Percentiles rank a stretch among this genome's conserved stretches.
These are phyloP conservation scores for Meyerozyma sp. DNA, from an alignment of 1,139 yeast genomes.

Conservation along the genomic window DNA sequence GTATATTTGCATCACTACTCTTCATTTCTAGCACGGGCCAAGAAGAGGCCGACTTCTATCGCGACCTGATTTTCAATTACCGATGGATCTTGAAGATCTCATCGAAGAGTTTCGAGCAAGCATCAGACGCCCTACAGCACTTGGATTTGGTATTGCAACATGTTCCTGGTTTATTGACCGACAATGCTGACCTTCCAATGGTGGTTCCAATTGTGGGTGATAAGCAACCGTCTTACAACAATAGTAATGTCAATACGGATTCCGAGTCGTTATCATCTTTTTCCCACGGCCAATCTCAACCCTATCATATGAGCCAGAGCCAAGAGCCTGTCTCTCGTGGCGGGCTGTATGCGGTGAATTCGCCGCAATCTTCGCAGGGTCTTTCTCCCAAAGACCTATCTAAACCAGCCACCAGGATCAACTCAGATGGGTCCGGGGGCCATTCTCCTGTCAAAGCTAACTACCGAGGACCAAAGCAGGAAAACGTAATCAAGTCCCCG, in stretches of 20 bases:
- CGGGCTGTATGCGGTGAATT: conserved; percentile 13
- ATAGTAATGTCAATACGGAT: neutral
- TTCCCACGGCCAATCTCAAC: conserved; percentile 1
- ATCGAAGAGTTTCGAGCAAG: conserved; percentile 71
- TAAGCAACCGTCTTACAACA: conserved; percentile 6
- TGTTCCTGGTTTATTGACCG: conserved; percentile 61
- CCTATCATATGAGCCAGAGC: conserved; percentile 1
- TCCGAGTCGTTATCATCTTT: conserved; percentile 4
- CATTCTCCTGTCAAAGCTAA: neutral
- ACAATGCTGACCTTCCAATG: conserved; percentile 36
- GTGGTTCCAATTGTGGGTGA: conserved; percentile 31
- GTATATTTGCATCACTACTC: conserved; percentile 78
- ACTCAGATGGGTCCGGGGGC: neutral
- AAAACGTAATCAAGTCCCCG: neutral
- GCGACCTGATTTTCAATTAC: conserved; percentile 67
- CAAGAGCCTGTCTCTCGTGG: conserved; percentile 8
- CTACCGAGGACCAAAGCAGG: neutral
- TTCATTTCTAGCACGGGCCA: conserved; percentile 54
- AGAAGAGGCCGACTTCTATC: conserved; percentile 60
- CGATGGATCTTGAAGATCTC: conserved; percentile 70
- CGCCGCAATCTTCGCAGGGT: conserved; percentile 30
- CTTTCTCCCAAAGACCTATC: conserved; percentile 25
- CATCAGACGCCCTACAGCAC: conserved; percentile 60
- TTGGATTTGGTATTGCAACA: conserved; percentile 62
- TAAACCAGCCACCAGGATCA: neutral